These are phyloP conservation scores for Aspergillus neoniger DNA, from an alignment of 2,329 filamentous ascomycete species.

Conservation along the genomic window DNA sequence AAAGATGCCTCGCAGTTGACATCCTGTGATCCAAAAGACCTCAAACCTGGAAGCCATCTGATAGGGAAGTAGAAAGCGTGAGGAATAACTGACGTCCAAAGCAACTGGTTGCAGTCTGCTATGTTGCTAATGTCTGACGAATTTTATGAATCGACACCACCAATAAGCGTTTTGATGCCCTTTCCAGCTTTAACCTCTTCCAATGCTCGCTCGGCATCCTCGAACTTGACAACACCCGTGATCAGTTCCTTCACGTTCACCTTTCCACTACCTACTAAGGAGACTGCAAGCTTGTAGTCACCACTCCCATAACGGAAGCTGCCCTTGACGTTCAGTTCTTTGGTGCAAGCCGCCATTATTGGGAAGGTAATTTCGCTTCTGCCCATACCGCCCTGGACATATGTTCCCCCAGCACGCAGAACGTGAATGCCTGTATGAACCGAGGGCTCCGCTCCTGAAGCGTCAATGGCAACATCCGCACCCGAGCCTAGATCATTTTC, in stretches of 20 bases:
- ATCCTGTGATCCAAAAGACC: no score
- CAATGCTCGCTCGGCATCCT: constrained; percentile 83
- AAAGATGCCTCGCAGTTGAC: background rate
- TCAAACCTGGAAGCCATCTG: no score
- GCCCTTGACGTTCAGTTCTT: constrained; percentile 84
- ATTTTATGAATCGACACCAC: constrained; percentile 34
- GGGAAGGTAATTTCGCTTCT: constrained; percentile 85
- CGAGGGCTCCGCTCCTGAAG: constrained; percentile 74
- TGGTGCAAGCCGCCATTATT: constrained; percentile 84
- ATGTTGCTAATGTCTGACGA: background rate
- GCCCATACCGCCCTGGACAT: constrained; percentile 90
- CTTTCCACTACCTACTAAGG: constrained; percentile 70
- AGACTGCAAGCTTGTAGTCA: constrained; percentile 82
- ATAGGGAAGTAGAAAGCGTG: no score
- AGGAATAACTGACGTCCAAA: background rate
- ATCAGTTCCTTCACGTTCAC: constrained; percentile 78
- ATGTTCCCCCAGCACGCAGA: constrained; percentile 70
- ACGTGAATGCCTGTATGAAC: constrained; percentile 75
- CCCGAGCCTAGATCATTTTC: constrained; percentile 65
- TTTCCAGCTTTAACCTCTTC: constrained; percentile 81
- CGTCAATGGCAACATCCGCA: constrained; percentile 78
- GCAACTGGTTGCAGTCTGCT: background rate
- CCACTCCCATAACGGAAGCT: constrained; percentile 88
- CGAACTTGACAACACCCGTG: constrained; percentile 74
- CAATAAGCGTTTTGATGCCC: constrained; percentile 53